phyloP scores from a whole-genome alignment of 2,329 filamentous ascomycete genomes.

The Microthyrium microscopicum region DNA sequence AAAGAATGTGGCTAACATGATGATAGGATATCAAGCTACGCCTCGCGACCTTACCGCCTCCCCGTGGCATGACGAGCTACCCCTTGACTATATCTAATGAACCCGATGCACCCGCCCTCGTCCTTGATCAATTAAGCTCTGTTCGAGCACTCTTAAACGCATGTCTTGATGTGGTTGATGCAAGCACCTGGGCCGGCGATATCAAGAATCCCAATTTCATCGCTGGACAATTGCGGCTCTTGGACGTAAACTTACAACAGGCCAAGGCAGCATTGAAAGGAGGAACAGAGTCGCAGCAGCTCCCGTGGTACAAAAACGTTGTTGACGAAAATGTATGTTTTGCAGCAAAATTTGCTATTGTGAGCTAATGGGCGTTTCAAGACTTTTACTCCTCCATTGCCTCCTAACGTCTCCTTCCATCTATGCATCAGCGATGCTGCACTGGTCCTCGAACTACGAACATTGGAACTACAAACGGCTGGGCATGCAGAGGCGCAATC shows the following conservation, averaged over 20 bases:
- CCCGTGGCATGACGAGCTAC: slow-evolving; percentile 29
- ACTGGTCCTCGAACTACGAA: slow-evolving; percentile 46
- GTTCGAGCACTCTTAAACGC: slow-evolving; percentile 66
- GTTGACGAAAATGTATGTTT: slow-evolving; percentile 39
- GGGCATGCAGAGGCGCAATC: slow-evolving; percentile 15
- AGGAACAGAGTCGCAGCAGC: slow-evolving; percentile 20
- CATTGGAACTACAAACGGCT: slow-evolving; percentile 37
- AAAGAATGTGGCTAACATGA: background rate
- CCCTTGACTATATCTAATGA: slow-evolving; percentile 32
- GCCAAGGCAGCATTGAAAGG: slow-evolving; percentile 42
- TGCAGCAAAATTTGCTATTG: slow-evolving; percentile 1
- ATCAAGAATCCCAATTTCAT: slow-evolving; percentile 40
- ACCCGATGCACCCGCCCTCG: slow-evolving; percentile 38
- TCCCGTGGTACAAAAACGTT: slow-evolving; percentile 41
- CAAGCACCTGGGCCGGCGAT: slow-evolving; percentile 58
- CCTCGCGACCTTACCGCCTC: slow-evolving; percentile 47
- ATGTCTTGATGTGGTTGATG: slow-evolving; percentile 65
- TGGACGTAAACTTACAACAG: slow-evolving; percentile 44
- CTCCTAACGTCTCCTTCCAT: slow-evolving; percentile 58
- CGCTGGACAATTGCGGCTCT: slow-evolving; percentile 38
- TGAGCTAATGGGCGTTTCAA: background rate
- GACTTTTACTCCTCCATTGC: slow-evolving; percentile 45
- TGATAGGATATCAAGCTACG: slow-evolving; percentile 57
- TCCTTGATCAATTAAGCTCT: slow-evolving; percentile 52
- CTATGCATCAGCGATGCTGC: slow-evolving; percentile 36